Conservation (phyloP, 805 yeast species). For the Suhomyces vadensis region DNA sequence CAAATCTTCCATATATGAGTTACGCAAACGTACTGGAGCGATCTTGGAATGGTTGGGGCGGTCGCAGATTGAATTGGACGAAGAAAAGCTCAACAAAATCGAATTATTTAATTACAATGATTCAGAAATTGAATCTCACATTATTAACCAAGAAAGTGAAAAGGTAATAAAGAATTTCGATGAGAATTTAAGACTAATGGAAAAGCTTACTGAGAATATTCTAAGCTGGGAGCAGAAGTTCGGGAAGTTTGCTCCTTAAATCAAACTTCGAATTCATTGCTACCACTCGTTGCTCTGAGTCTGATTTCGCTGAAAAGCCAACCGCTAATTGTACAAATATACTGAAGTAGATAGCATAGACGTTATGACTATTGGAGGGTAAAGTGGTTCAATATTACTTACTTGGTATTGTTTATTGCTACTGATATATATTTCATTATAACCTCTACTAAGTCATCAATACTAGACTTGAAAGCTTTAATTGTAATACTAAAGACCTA, state of each 20-base stretch:
- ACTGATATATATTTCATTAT: background rate
- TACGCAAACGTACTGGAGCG: constrained; percentile 85
- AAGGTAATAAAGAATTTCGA: constrained; percentile 47
- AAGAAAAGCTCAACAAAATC: constrained; percentile 62
- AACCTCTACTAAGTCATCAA: no score
- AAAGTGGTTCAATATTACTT: no score
- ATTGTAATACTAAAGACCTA: no score
- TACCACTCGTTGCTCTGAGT: no score
- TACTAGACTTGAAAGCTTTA: no score
- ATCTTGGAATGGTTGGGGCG: constrained; percentile 88
- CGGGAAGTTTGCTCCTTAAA: constrained; percentile 49
- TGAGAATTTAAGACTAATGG: constrained; percentile 66
- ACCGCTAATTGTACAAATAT: background rate
- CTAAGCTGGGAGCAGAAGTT: constrained; percentile 79
- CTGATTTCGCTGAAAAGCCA: no score
- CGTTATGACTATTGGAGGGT: no score
- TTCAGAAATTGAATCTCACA: constrained; percentile 15
- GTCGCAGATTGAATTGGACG: constrained; percentile 78
- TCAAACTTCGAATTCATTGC: no score
- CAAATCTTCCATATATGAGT: constrained; percentile 73
- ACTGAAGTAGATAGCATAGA: no score
- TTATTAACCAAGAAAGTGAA: constrained; percentile 26
- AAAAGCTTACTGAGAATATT: constrained; percentile 67
- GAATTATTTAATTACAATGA: constrained; percentile 50
- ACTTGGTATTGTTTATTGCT: no score